Base-by-base conservation (phyloP, 768 basidiomycete species). In the Leccinum longicurvipes region DNA sequence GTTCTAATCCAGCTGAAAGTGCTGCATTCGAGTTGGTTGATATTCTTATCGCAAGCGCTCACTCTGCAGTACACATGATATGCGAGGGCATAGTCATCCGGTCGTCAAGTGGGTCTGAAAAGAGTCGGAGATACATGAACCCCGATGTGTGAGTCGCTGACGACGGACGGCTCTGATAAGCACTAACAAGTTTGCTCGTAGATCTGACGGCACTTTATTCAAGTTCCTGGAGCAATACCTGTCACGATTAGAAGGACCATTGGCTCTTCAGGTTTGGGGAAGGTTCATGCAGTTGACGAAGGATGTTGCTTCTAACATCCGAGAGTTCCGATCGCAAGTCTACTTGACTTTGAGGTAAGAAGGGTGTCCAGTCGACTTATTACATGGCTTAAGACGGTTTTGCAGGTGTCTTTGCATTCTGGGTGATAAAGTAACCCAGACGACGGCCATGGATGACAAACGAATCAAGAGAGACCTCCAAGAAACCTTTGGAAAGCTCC, bases 191-290 rank as follows among this genome's bases (percentile, higher is more conserved):
- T 32, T 55, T 17, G n/a, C n/a, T 53, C 44, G n/a, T 55, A 95
- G 93, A 56, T 80, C 82, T 34, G 91, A 93, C 57, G 71, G 74
- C 4, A 77, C 79, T 15, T 65, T 93, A n/a, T 93, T 92, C 77
- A 82, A 79, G 28, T 98, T 98, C 68, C 75, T 98, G 46, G 93
- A 98, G 66, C 84, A 84, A 53, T 98, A 98, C 66, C 69, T 98
- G 27, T 74, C 74, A 17, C 82, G 86, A 10, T 71, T 98, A 41
- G 97, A 98, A 70, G 92, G 93, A 0, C 92, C 97, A 0, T 75
- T 97, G 32, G 95, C 92, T 3, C 78, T 94, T 11, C 97, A 98
- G 73, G 89, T 98, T 19, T 98, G 96, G 96, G 71, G 75, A 42
- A 82, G 91, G 19, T 87, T 86, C 64, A 75, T 91, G 59, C 82